Evolutionary conservation across 768 basidiomycete genomes (phyloP).

Genomic region (Vishniacozyma victoriae): DNA sequence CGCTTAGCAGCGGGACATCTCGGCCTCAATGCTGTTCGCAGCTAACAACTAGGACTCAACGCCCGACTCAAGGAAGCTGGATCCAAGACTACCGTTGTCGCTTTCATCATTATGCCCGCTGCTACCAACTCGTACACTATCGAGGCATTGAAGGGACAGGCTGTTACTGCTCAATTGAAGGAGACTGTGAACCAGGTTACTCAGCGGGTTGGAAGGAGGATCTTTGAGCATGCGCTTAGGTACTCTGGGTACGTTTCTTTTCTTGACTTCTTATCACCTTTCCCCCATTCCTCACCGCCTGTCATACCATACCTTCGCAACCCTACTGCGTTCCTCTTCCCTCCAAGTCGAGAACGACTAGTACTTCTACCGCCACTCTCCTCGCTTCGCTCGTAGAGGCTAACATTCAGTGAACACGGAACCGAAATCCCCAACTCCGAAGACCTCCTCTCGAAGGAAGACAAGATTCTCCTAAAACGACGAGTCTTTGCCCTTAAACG

Average conservation of each 20-base stretch:
- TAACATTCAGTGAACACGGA: constrained; percentile 59
- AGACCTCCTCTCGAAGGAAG: constrained; percentile 77
- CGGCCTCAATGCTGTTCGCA: no score
- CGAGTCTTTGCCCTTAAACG: constrained; percentile 94
- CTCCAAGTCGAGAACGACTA: no score
- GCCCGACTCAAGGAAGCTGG: constrained; percentile 61
- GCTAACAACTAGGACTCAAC: constrained; percentile 53
- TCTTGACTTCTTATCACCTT: background rate
- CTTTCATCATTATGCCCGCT: constrained; percentile 99
- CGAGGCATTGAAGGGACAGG: constrained; percentile 94
- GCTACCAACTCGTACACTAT: constrained; percentile 93
- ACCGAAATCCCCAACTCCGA: constrained; percentile 65
- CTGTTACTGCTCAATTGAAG: constrained; percentile 90
- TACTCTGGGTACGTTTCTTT: constrained; percentile 69
- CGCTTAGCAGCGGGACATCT: no score
- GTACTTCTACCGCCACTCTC: background rate
- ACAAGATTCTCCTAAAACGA: constrained; percentile 88
- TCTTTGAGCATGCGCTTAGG: constrained; percentile 90
- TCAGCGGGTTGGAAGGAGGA: constrained; percentile 78
- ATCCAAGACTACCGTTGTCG: constrained; percentile 79
- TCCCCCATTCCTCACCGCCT: no score
- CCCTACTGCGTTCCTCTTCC: no score
- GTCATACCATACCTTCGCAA: no score
- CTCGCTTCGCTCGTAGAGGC: background rate
- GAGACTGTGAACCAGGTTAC: constrained; percentile 96